Evolutionary conservation across 208 protist genomes (phyloP), one percentile per base, ranked within the genome.

Genomic region (Jaenimonas drosophilae): DNA sequence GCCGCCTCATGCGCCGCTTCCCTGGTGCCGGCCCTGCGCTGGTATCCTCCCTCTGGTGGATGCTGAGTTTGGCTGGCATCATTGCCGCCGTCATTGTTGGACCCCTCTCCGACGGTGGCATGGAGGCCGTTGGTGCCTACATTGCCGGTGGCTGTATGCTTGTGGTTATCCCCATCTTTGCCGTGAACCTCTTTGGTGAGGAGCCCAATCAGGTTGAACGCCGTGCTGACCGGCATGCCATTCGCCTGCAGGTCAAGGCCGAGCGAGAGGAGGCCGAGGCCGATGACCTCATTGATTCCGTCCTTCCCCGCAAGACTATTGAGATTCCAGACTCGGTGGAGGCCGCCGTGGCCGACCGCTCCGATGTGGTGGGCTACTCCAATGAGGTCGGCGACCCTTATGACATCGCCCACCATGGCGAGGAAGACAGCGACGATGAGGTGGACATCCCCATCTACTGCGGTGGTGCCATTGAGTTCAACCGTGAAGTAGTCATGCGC

Each of bases 101-200:
- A 11, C 68, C 75, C 0, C 57, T 89, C 16, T 49, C 75, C 16
- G 79, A 89, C 39, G 21, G 23, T 2, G 54, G 58, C 25, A 49
- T 63, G 43, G 49, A 58, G 54, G 57, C 70, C 21, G 54, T 85
- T 44, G 63, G 62, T 46, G 57, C 78, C 24, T 78, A 70, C 41
- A 47, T 89, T 31, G 64, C 74, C 9, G 79, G 68, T n/a, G 67
- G 50, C 5, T 44, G 76, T 40, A 70, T 84, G 69, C 43, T 78
- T 31, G 20, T 82, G 36, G 64, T 68, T 1, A 38, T 34, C 9
- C 11, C 80, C 23, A 61, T 80, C 54, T 81, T 59, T 42, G 16
- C 79, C 16, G 64, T 82, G 33, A 88, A 88, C 64, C 70, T 49
- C 68, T 76, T 76, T 48, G 79, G 57, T 3, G 79, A 88, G 71